Evolutionary conservation across 768 basidiomycete genomes (phyloP), one percentile per base, ranked within the genome.

Genomic region (Kwoniella shandongensis): DNA sequence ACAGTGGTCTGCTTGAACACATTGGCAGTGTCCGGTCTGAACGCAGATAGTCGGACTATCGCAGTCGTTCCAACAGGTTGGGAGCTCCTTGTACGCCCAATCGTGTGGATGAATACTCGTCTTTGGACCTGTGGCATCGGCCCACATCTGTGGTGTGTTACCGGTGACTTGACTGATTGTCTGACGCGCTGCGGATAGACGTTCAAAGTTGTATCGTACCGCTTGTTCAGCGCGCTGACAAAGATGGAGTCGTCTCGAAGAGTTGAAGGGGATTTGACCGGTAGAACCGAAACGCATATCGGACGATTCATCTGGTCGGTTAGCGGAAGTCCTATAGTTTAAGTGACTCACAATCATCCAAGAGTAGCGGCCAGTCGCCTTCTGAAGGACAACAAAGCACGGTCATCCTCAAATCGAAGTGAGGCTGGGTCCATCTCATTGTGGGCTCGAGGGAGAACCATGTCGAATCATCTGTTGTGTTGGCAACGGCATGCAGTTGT

Each of bases 31-130:
- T 3, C 74, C 75, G 8, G 74, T 75, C 54, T 77, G 66, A 20
- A 77, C 66, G 56, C 76, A 77, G 39, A 75, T 65, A 10, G 65
- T 54, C 13, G 76, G 76, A 44, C 66, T 69, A 45, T 64, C 54
- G 57, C 75, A 77, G 38, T 75, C 67, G 58, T 77, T 77, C 63
- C 67, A 73, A 61, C 76, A 77, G 7, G 72, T 52, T 1, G 75
- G 74, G 4, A 74, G 51, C 25, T 72, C 66, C 36, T 62, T 63
- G 29, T 70, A 22, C 10, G 60, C 59, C 76, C 76, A 77, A 13
- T 70, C 61, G 47, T 65, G 54, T 0, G 67, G 61, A 30, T 46
- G 17, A 8, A 13, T 11, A 17, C 48, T 49, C 12, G 52, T 51
- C 7, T 47, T 44, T 10, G 41, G 42, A 4, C 60, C 48, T 18